Evolutionary conservation across 202 grass and related monocot species (phyloP), one percentile per base, ranked within the genome.

Genomic region (Zoysia matrella): DNA sequence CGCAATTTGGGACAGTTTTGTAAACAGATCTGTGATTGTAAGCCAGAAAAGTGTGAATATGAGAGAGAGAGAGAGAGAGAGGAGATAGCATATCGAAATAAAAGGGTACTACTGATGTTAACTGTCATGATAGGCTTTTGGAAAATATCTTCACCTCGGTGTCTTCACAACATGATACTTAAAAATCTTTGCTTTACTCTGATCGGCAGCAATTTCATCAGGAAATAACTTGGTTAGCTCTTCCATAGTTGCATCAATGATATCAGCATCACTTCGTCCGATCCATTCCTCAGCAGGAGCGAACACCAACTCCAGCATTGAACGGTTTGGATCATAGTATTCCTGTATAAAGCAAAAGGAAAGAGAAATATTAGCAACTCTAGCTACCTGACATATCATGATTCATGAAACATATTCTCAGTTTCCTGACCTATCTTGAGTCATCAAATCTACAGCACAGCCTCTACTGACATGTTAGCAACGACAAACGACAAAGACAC

Each of bases 231-330:
- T 95, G 53, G 93, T 86, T 82, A 99, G 86, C 87, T 99, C 92
- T 80, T 94, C 78, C 91, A 99, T 94, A 55, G 96, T 95, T 16
- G 89, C 93, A 73, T 95, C 85, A 16, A 99, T 94, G 48, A 99
- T 99, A 74, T 99, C 93, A 47, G 89, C 69, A 58, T 94, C 91
- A 70, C 89, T 99, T 57, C 81, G 54, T 79, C 89, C 94, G 71
- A 95, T 85, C 93, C 96, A 99, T 93, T 99, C 87, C 18, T 99
- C 96, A 16, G 96, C 96, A 12, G 96, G 96, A 75, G 96, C 92
- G 74, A 99, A 99, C 72, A 99, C 91, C 82, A 99, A 84, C 83
- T 95, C 95, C 70, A 98, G 50, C 90, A 94, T 99, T 42, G 93
- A 99, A 81, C 83, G 87, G 72, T 98, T 84, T 70, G 90, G 92